Evolutionary conservation across 1,284 basidiomycete genomes (phyloP), one percentile per base, ranked within the genome.

Genomic region (Ustilago trichophora): DNA sequence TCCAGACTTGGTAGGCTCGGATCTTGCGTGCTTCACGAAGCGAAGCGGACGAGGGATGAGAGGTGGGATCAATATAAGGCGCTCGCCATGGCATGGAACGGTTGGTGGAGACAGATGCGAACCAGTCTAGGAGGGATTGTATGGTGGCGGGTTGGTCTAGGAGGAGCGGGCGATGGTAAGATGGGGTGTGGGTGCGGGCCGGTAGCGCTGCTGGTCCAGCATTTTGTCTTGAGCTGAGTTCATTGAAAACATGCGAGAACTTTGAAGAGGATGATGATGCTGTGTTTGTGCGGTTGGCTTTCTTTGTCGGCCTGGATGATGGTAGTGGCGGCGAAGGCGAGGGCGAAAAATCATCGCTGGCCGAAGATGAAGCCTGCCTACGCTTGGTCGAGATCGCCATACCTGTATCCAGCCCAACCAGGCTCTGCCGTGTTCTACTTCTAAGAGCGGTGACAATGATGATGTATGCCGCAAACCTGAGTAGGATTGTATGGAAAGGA

Each of bases 61-160:
- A 37, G 15, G 49, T 35, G 2, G 66, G 58, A 32, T 75, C 49
- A 38, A 78, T 56, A 60, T 86, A 91, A 2, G 85, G 84, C 76
- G 90, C 90, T 45, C 91, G 85, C 91, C 92, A 93, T 2, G 92
- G 91, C 91, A 93, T 93, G 29, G 87, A 86, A 16, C 91, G 87
- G 22, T 82, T 82, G 19, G 85, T 83, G 54, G 87, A 87, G 16
- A 89, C 89, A 13, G 80, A 83, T 32, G 85, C 83, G 75, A 88
- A 93, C 91, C 91, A 93, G 1, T 18, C 19, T 3, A 83, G 54
- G 9, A 84, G 52, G 12, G 65, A 66, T 1, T 48, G 22, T 24
- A 73, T 60, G 3, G 64, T 31, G 8, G 38, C 31, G 2, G 40
- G 24, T 1, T 42, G 25, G 13, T 56, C 47, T 10, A 79, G 57